Base-by-base conservation (phyloP, 345 rosid species). In the Raphanus sativus region DNA sequence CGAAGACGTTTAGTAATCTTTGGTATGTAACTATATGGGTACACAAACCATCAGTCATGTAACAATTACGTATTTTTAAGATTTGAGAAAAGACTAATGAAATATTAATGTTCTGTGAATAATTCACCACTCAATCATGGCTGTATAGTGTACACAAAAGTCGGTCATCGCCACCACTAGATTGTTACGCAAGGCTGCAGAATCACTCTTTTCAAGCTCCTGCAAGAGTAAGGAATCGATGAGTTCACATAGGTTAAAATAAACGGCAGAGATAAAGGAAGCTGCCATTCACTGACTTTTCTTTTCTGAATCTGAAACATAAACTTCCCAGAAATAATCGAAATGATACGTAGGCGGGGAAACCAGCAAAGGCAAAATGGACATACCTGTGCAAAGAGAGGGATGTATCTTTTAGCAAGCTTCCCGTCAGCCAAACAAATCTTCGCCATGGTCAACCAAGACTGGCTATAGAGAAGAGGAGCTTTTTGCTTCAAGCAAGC, bases 171-270 rank as follows among this genome's bases (percentile, higher is more conserved):
- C 88, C 74, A 94, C 95, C 1, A 94, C 88, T 73, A 94, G 92
- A 83, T 94, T 94, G 82, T 94, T 94, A 81, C 94, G 91, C 73
- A 94, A 89, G 54, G 95, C 85, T 40, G 97, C 93, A 80, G 79
- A 87, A 62, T 94, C 95, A 83, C 98, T 92, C 83, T 81, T 90
- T 70, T 92, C 98, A 82, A 92, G 97, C 82, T 92, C 98, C 98
- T 92, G 85, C 78, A 77, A 62, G 34, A 70, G 58, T 21, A 85
- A 28, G 62, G 60, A 79, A 79, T 55, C 67, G 7, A 56, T 1
- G 2, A 38, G 62, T 56, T 40, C 33, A 63, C 36, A 55, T 17
- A 74, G 54, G 62, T 63, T 55, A 63, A 62, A 54, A 40, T 52
- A 40, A 74, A 60, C 30, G 8, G 29, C 70, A 73, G 42, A 36